A percentile compares a stretch with the other conserved stretches of the same genome.
phyloP scores from a whole-genome alignment of 1,284 basidiomycete genomes.

The Tylopilus sp. region DNA sequence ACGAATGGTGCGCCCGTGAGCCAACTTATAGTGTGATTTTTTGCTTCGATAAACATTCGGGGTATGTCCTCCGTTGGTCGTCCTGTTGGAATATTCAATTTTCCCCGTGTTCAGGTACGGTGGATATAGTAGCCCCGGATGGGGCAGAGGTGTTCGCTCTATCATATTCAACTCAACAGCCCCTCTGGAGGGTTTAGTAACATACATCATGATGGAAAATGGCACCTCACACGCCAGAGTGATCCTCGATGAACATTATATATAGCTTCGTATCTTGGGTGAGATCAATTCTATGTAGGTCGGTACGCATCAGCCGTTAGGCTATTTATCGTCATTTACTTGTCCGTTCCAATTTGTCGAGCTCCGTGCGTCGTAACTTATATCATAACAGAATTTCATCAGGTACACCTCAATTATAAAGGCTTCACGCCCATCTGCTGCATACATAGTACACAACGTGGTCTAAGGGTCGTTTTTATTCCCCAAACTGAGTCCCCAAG shows the following conservation, averaged over 20 bases:
- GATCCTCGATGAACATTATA: slow-evolving; percentile 21
- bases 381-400: too few species aligned
- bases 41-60: slow-evolving; percentile 72
- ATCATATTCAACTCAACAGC: slow-evolving; percentile 53
- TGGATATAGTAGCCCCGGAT: slow-evolving; percentile 52
- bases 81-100: not conserved
- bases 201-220: slow-evolving; percentile 61
- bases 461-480: too few species aligned
- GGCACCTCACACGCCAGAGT: slow-evolving; percentile 46
- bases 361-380: too few species aligned
- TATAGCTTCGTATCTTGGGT: slow-evolving; percentile 1
- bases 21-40: slow-evolving; percentile 59
- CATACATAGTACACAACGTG: too few species aligned
- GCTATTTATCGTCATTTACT: too few species aligned
- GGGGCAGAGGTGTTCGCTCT: slow-evolving; percentile 67
- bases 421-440: too few species aligned
- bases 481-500: too few species aligned
- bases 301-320: too few species aligned
- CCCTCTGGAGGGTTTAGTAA: slow-evolving; percentile 47
- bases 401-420: too few species aligned
- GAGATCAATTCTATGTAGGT: not conserved
- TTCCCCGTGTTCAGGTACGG: slow-evolving; percentile 50
- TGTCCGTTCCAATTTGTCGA: too few species aligned
- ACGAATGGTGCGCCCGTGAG: slow-evolving; percentile 72
- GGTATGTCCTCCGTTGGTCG: slow-evolving; percentile 40